Evolutionary conservation across 805 yeast species (phyloP).

Genomic region (Kodamaea jinghongensis): DNA sequence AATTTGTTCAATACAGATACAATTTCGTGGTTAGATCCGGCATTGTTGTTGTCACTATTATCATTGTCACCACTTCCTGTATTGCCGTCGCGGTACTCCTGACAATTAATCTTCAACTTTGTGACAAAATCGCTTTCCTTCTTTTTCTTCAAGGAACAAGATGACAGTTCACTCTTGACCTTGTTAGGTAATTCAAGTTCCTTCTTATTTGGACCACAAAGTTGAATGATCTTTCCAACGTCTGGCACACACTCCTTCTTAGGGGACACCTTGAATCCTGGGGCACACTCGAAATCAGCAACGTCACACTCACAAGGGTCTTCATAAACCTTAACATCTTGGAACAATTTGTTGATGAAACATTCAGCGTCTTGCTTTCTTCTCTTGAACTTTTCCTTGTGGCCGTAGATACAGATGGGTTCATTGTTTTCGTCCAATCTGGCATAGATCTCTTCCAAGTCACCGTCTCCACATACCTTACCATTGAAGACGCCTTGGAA

Average conservation of each 20-base stretch:
- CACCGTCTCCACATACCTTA: conserved; percentile 41
- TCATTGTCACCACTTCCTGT: conserved; percentile 6
- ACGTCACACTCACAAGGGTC: conserved; percentile 63
- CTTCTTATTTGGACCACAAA: conserved; percentile 23
- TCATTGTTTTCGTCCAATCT: conserved; percentile 34
- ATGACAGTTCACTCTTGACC: conserved; percentile 42
- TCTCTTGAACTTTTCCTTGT: conserved; percentile 57
- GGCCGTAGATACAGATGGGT: conserved; percentile 66
- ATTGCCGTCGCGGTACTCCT: conserved; percentile 17
- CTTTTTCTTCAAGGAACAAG: conserved; percentile 34
- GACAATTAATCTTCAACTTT: conserved; percentile 34
- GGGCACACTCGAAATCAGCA: conserved; percentile 70
- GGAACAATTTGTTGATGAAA: conserved; percentile 47
- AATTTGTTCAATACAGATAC: conserved; percentile 41
- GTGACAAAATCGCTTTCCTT: conserved; percentile 21
- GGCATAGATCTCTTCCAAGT: conserved; percentile 66
- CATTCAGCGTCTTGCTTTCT: conserved; percentile 67
- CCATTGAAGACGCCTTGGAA: conserved; percentile 57
- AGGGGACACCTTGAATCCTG: conserved; percentile 36
- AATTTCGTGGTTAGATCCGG: conserved; percentile 26
- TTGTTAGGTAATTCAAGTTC: conserved; percentile 37
- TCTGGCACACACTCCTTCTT: conserved; percentile 45
- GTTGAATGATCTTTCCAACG: conserved; percentile 21
- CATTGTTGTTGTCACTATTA: conserved; percentile 9
- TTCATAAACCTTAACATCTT: conserved; percentile 46